Percentiles rank a stretch among this genome's conserved stretches.
These are phyloP conservation scores for Pholiota conissans DNA, from an alignment of 768 basidiomycete species.

Conservation along the genomic window DNA sequence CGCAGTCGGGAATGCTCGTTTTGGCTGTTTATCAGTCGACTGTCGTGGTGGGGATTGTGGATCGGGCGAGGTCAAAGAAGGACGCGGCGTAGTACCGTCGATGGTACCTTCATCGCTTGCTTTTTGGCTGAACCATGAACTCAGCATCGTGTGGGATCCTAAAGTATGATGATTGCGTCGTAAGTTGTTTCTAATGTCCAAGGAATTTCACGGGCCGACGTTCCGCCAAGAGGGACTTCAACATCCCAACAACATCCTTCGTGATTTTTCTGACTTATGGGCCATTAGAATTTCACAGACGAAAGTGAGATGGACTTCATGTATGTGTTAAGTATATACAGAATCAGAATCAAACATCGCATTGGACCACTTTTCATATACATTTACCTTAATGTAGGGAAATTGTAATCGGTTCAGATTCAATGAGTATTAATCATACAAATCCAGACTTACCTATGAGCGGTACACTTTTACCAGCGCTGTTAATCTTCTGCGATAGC, in stretches of 20 bases:
- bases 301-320: too few species aligned
- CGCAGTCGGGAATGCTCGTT: slow-evolving; percentile 19
- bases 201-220: too few species aligned
- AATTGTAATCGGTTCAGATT: too few species aligned
- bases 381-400: slow-evolving; percentile 4
- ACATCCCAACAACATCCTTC: not conserved
- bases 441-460: slow-evolving; percentile 26
- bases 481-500: slow-evolving; percentile 33
- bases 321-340: too few species aligned
- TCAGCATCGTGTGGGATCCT: slow-evolving; percentile 17
- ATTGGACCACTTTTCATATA: too few species aligned
- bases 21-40: slow-evolving; percentile 19
- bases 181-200: too few species aligned
- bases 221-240: too few species aligned
- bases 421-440: too few species aligned
- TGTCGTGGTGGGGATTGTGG: slow-evolving; percentile 11
- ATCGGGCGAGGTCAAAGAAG: slow-evolving; percentile 20
- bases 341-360: too few species aligned
- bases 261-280: not conserved
- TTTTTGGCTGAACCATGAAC: slow-evolving; percentile 23
- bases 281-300: not conserved
- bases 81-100: slow-evolving; percentile 19
- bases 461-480: slow-evolving; percentile 36
- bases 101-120: slow-evolving; percentile 11
- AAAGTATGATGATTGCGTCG: not conserved